phyloP scores from a whole-genome alignment of 129 eudicot genomes.

The Kitagawia praeruptora region DNA sequence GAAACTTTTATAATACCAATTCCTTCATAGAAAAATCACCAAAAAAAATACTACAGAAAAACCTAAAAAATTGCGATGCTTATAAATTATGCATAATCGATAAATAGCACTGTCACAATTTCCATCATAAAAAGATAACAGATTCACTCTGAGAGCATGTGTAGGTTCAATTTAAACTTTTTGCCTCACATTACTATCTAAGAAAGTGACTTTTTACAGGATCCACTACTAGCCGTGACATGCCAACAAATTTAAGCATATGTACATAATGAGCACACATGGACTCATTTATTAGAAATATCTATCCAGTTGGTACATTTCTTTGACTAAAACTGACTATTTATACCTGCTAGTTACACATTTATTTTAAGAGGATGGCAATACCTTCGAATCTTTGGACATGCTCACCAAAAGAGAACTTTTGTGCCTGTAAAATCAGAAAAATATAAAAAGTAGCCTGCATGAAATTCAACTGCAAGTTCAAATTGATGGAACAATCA shows the following conservation, averaged over 20 bases:
- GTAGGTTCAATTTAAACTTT: not conserved
- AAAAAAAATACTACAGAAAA: not conserved
- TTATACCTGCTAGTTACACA: not conserved
- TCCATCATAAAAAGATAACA: not conserved
- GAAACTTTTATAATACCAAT: not conserved
- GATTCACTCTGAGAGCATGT: not conserved
- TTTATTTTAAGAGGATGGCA: not conserved
- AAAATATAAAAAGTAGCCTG: not conserved
- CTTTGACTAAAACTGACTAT: not conserved
- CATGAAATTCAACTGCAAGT: not conserved
- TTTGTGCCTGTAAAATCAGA: conserved; percentile 45
- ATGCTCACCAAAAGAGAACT: conserved; percentile 68
- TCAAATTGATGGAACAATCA: not conserved
- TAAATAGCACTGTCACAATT: not conserved
- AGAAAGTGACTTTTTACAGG: not conserved
- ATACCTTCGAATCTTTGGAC: conserved; percentile 81
- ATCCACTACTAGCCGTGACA: not conserved
- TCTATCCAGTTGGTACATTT: not conserved
- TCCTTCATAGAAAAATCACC: not conserved
- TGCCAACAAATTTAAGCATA: not conserved
- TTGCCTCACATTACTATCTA: not conserved
- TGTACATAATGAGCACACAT: not conserved
- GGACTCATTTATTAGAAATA: not conserved
- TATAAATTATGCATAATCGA: not conserved
- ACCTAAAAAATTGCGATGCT: not conserved